Percentiles rank a stretch among this genome's conserved stretches.
Conservation (phyloP, 1,139 yeast genomes). For the Blastobotrys petasosporus region DNA sequence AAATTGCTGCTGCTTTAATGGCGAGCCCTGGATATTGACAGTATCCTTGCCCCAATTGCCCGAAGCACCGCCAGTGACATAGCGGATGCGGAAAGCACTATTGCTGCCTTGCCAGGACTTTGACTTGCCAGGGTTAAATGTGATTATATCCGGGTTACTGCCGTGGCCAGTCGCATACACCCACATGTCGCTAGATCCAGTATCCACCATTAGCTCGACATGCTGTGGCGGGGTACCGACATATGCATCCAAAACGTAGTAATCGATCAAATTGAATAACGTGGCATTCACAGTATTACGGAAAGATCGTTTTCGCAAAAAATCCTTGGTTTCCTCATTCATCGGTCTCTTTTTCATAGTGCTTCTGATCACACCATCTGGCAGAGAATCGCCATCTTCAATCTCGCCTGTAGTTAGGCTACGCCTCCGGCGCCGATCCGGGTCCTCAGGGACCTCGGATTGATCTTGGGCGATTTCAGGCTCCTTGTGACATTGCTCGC, state of each 20-base stretch:
- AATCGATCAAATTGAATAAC: constrained; percentile 9
- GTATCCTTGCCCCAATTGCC: constrained; percentile 22
- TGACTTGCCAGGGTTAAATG: constrained; percentile 16
- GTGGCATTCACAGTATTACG: constrained; percentile 6
- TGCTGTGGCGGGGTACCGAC: constrained; percentile 39
- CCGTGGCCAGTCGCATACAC: constrained; percentile 29
- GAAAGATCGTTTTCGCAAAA: constrained; percentile 1
- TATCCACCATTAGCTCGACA: constrained; percentile 39
- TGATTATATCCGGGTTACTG: constrained; percentile 3
- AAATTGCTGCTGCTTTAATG: constrained; percentile 18
- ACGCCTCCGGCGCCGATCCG: constrained; percentile 1
- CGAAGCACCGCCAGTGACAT: constrained; percentile 18
- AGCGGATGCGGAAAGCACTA: constrained; percentile 15
- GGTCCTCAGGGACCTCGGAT: background rate
- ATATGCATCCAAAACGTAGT: constrained; percentile 24
- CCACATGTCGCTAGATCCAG: constrained; percentile 46
- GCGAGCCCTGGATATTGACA: constrained; percentile 16
- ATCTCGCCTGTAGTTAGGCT: background rate
- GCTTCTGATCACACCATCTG: constrained; percentile 6
- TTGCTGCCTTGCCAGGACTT: constrained; percentile 14
- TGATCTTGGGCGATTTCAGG: background rate
- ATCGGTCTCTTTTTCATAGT: constrained; percentile 1
- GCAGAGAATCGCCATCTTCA: background rate
- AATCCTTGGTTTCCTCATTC: constrained; percentile 1
- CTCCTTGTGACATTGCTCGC: background rate